These are phyloP conservation scores for Nicotiana obtusifolia DNA, from an alignment of 257 asterid genomes.

Conservation along the genomic window DNA sequence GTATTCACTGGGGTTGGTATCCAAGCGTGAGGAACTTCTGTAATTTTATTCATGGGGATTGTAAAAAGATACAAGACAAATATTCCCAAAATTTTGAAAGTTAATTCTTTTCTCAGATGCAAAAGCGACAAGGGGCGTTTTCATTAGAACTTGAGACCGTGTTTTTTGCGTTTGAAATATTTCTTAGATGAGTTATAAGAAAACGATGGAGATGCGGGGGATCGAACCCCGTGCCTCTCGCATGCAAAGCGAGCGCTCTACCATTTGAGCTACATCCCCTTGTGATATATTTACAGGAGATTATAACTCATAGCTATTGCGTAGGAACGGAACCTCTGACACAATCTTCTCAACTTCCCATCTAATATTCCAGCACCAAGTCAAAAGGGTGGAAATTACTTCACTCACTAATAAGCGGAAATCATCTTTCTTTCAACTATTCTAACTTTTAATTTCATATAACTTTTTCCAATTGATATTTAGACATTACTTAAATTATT, in stretches of 20 bases:
- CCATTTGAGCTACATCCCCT: constrained; percentile 99
- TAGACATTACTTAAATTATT: no score
- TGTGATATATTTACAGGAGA: accelerated
- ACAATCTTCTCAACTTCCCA: not conserved
- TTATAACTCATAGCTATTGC: not conserved
- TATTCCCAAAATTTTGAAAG: not conserved
- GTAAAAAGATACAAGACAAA: not conserved
- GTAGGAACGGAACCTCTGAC: not conserved
- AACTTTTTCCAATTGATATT: not conserved
- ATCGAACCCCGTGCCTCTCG: constrained; percentile 99
- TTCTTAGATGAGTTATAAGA: not conserved
- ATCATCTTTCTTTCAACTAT: no score
- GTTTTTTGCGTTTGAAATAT: not conserved
- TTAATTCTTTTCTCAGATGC: not conserved
- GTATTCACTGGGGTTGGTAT: not conserved
- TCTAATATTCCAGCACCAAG: not conserved
- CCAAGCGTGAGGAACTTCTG: not conserved
- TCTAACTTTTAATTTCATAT: no score
- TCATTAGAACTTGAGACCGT: not conserved
- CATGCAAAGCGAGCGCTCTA: constrained; percentile 99
- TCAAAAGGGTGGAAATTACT: not conserved
- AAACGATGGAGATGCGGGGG: constrained; percentile 62
- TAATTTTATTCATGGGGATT: not conserved
- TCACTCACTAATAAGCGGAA: not conserved
- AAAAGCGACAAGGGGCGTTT: not conserved